These are phyloP conservation scores for Isatis lusitanica DNA, from an alignment of 441 rosid genomes.

Conservation along the genomic window DNA sequence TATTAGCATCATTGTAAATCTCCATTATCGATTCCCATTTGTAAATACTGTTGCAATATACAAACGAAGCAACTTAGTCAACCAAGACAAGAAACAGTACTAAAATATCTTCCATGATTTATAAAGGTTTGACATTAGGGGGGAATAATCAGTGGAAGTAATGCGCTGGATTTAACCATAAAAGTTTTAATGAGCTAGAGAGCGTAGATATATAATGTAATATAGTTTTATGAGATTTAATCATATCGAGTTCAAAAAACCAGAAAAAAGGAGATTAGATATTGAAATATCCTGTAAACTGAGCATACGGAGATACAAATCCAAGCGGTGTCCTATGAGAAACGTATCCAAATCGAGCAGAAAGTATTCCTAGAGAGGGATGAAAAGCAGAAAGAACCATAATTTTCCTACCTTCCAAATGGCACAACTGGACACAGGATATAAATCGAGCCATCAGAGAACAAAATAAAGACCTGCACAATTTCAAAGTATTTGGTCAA, in stretches of 20 bases:
- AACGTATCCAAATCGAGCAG: neutral
- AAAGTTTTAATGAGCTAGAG: slow-evolving; percentile 1
- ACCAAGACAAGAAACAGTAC: slow-evolving; percentile 26
- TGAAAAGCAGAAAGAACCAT: neutral
- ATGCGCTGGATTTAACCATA: neutral
- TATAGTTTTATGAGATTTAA: neutral
- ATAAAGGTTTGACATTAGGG: neutral
- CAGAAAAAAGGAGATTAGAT: neutral
- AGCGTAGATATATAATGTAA: neutral
- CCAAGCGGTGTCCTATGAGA: slow-evolving; percentile 2
- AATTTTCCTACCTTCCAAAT: slow-evolving; percentile 74
- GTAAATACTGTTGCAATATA: slow-evolving; percentile 54
- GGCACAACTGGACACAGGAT: slow-evolving; percentile 91
- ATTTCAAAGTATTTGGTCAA: slow-evolving; percentile 11
- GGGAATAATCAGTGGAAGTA: neutral
- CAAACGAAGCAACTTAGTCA: slow-evolving; percentile 29
- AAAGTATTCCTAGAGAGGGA: neutral
- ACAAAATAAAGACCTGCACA: slow-evolving; percentile 80
- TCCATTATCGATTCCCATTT: slow-evolving; percentile 83
- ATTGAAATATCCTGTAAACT: neutral
- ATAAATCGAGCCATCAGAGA: slow-evolving; percentile 82
- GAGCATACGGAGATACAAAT: slow-evolving; percentile 5
- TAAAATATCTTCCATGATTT: slow-evolving; percentile 18
- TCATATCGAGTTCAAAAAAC: neutral
- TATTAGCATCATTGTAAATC: slow-evolving; percentile 80